Evolutionary conservation across 208 protist genomes (phyloP).

Genomic region (Trypanosoma caninum): DNA sequence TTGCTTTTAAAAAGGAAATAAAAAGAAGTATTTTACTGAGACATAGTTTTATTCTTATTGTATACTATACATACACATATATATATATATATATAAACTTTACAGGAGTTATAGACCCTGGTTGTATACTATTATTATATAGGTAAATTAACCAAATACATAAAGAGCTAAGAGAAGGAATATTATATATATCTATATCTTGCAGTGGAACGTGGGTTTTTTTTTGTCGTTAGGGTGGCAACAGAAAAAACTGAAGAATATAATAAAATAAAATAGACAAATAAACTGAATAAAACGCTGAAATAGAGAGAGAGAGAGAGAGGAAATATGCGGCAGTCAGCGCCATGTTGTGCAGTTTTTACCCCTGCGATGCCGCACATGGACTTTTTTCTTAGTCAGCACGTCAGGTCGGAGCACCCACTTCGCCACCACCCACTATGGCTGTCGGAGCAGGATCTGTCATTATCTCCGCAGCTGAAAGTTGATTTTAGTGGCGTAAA

Average conservation of each 20-base stretch:
- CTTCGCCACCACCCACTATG: slow-evolving; percentile 51
- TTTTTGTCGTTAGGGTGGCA: too few species aligned
- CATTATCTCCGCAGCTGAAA: neutral
- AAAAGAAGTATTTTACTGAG: too few species aligned
- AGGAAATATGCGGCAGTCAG: slow-evolving; percentile 20
- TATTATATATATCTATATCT: too few species aligned
- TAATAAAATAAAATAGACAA: neutral
- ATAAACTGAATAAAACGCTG: neutral
- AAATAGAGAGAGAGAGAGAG: neutral
- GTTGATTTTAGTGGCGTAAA: neutral
- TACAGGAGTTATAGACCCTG: too few species aligned
- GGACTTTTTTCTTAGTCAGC: slow-evolving; percentile 39
- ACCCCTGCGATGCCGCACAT: slow-evolving; percentile 57
- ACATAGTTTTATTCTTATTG: too few species aligned
- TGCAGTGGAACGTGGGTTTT: too few species aligned
- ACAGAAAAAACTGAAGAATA: neutral
- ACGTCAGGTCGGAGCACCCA: slow-evolving; percentile 51
- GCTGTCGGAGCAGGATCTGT: slow-evolving; percentile 65
- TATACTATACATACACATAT: too few species aligned
- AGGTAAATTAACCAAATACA: too few species aligned
- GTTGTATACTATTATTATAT: too few species aligned
- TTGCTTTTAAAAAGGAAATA: too few species aligned
- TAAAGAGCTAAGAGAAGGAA: too few species aligned
- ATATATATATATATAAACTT: too few species aligned
- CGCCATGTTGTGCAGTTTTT: slow-evolving; percentile 45